phyloP scores from a whole-genome alignment of 1,284 basidiomycete genomes.

The Sanghuangporus weigelae region DNA sequence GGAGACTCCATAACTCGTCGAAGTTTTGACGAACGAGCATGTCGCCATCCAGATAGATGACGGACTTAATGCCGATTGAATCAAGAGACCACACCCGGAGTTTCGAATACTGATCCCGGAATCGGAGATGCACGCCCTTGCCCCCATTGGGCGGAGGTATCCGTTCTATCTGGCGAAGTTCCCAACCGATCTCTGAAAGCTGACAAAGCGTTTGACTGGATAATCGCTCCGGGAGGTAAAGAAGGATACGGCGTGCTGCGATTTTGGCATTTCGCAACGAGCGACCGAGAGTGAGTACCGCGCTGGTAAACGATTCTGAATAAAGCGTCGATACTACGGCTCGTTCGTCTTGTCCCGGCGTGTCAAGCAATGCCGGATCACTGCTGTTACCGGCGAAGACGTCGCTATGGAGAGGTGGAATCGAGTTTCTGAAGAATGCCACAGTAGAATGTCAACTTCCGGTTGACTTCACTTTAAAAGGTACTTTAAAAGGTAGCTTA shows the following conservation, averaged over 20 bases:
- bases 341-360: conserved; percentile 22
- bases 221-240: conserved; percentile 36
- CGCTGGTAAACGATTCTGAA: conserved; percentile 36
- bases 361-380: not conserved
- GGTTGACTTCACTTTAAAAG: not conserved
- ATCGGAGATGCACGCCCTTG: conserved; percentile 32
- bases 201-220: conserved; percentile 37
- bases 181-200: conserved; percentile 35
- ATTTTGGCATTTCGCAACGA: conserved; percentile 33
- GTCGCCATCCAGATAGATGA: conserved; percentile 40
- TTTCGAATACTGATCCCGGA: conserved; percentile 41
- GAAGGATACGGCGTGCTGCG: conserved; percentile 30
- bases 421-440: not conserved
- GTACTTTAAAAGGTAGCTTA: not conserved
- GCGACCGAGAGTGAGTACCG: conserved; percentile 39
- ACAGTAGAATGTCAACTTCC: not conserved
- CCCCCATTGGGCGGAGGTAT: conserved; percentile 36
- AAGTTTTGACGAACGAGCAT: conserved; percentile 38
- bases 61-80: conserved; percentile 26
- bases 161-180: conserved; percentile 29
- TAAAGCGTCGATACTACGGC: conserved; percentile 40
- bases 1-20: conserved; percentile 40
- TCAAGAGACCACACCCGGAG: conserved; percentile 39
- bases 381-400: not conserved
- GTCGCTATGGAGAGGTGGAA: not conserved